Conservation (phyloP, 2,329 filamentous ascomycete species). For the Cladobotryum protrusum region DNA sequence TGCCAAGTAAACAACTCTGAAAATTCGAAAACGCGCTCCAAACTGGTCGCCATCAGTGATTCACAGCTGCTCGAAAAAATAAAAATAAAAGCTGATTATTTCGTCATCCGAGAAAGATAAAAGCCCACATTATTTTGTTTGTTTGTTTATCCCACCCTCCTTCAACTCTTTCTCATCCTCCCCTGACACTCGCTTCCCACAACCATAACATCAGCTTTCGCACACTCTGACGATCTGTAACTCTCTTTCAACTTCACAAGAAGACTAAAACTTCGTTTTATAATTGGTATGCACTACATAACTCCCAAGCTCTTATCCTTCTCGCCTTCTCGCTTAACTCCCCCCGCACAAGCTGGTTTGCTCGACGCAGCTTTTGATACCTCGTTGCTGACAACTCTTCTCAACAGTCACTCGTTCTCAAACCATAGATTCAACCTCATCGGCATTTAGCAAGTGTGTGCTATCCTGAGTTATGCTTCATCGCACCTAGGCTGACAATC, state of each 20-base stretch:
- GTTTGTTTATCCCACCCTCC: not conserved
- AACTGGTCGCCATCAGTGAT: conserved; percentile 2
- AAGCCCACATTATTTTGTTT: not conserved
- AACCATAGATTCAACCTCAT: not conserved
- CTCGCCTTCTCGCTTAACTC: too few species aligned
- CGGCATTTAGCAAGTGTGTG: not conserved
- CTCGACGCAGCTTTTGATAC: too few species aligned
- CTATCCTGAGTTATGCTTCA: too few species aligned
- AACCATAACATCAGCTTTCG: not conserved
- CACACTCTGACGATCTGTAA: not conserved
- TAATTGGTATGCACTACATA: too few species aligned
- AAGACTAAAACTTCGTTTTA: too few species aligned
- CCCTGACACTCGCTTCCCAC: conserved; percentile 6
- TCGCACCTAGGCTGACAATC: conserved; percentile 12
- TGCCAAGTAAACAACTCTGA: conserved; percentile 6
- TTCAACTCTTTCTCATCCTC: conserved; percentile 2
- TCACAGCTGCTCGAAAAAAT: conserved; percentile 6
- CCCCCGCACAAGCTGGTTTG: too few species aligned
- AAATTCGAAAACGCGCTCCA: conserved; percentile 2
- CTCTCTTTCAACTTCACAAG: too few species aligned
- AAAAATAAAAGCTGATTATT: not conserved
- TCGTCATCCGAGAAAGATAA: not conserved
- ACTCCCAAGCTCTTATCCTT: too few species aligned
- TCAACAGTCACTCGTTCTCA: conserved; percentile 5
- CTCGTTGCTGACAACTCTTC: too few species aligned